phyloP scores from a whole-genome alignment of 768 basidiomycete genomes.

The Podaxis sp. region DNA sequence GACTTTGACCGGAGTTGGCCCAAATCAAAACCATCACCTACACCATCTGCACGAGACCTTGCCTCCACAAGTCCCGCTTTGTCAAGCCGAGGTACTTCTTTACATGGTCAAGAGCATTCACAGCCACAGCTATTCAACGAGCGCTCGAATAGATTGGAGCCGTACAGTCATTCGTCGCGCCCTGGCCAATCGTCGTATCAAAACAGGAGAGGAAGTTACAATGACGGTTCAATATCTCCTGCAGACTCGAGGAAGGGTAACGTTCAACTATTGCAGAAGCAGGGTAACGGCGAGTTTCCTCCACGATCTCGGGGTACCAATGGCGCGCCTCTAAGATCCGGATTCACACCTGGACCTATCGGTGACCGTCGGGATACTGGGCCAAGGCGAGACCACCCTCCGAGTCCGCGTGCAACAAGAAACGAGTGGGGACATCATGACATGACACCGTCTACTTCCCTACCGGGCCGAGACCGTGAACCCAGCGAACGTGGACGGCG shows the following conservation, averaged over 20 bases:
- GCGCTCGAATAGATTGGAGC: conserved; percentile 86
- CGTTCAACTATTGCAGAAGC: conserved; percentile 65
- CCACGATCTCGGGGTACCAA: conserved; percentile 34
- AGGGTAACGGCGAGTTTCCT: conserved; percentile 29
- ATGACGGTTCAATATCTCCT: conserved; percentile 36
- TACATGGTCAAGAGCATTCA: conserved; percentile 7
- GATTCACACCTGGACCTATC: conserved; percentile 23
- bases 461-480: conserved; percentile 31
- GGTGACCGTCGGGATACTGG: conserved; percentile 32
- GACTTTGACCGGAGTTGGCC: conserved; percentile 98
- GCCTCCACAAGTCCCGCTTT: conserved; percentile 21
- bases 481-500: conserved; percentile 37
- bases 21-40: conserved; percentile 56
- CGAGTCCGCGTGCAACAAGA: conserved; percentile 35
- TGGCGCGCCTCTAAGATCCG: conserved; percentile 25
- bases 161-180: conserved; percentile 59
- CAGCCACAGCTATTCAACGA: conserved; percentile 83
- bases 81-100: conserved; percentile 26
- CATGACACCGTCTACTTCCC: conserved; percentile 22
- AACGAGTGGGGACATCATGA: conserved; percentile 25
- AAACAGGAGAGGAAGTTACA: conserved; percentile 44
- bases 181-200: conserved; percentile 38
- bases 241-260: conserved; percentile 39
- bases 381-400: conserved; percentile 24
- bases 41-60: conserved; percentile 42